phyloP scores from a whole-genome alignment of 257 asterid species.

The Capsicum pubescens region DNA sequence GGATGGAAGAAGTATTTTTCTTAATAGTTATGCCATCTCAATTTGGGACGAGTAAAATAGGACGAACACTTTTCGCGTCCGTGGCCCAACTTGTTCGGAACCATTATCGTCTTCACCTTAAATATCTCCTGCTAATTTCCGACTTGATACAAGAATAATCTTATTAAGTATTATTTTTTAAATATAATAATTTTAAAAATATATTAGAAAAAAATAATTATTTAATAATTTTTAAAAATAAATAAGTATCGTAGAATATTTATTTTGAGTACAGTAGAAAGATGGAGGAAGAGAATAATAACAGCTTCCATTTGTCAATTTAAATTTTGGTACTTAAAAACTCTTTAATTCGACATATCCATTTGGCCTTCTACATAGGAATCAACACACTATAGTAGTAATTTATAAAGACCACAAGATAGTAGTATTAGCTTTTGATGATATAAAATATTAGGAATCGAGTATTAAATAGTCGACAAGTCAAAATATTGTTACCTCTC shows the following conservation, averaged over 20 bases:
- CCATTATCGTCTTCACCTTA: background rate
- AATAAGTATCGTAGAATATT: no score
- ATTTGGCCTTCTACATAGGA: background rate
- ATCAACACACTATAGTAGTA: background rate
- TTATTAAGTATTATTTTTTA: no score
- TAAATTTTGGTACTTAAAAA: background rate
- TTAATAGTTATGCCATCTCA: no score
- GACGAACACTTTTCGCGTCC: background rate
- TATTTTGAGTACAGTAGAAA: no score
- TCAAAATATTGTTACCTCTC: background rate
- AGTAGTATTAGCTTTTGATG: background rate
- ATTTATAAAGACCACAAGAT: background rate
- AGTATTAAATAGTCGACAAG: background rate
- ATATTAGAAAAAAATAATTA: no score
- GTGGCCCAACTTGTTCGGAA: background rate
- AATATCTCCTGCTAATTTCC: background rate
- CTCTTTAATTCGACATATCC: background rate
- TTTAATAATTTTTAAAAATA: no score
- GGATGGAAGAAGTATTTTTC: no score
- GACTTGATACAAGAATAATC: no score
- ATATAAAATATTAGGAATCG: background rate
- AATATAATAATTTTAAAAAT: no score
- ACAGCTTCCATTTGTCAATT: background rate
- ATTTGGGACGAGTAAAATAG: no score
- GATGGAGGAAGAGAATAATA: no score